Evolutionary conservation across 2,329 filamentous ascomycete genomes (phyloP).

Genomic region (Scytalidium sp.): DNA sequence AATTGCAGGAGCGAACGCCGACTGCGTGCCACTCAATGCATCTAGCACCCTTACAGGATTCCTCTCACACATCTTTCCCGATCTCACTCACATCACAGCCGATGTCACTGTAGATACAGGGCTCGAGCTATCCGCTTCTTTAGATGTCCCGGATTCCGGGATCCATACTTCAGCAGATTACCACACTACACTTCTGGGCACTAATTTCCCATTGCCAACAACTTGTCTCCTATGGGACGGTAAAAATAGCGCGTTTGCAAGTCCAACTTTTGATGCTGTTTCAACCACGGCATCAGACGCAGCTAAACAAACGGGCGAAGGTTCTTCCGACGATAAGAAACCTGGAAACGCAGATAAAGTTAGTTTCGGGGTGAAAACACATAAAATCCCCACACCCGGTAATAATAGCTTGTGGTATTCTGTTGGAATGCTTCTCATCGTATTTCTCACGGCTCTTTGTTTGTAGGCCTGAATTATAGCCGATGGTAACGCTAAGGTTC

Average conservation of each 20-base stretch:
- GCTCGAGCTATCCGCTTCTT: constrained; percentile 1
- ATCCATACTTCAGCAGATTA: background rate
- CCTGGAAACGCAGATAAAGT: background rate
- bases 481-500: too few relatives aligned
- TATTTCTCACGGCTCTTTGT: background rate
- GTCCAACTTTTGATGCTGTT: constrained; percentile 3
- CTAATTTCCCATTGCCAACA: constrained; percentile 3
- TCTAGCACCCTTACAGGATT: background rate
- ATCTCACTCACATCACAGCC: constrained; percentile 3
- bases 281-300: background rate
- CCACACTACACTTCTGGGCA: background rate
- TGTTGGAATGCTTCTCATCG: background rate
- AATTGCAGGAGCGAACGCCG: constrained; percentile 2
- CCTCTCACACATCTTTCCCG: constrained; percentile 7
- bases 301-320: background rate
- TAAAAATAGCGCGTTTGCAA: constrained; percentile 5
- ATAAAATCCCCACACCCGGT: background rate
- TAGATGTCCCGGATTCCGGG: background rate
- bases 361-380: background rate
- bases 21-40: constrained; percentile 4
- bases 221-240: constrained; percentile 9
- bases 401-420: background rate
- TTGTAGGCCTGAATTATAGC: background rate
- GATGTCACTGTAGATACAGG: constrained; percentile 2
- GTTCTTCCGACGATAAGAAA: background rate